Evolutionary conservation across 805 yeast genomes (phyloP), one percentile per base, ranked within the genome.

Genomic region (Maudiozyma barnettii): DNA sequence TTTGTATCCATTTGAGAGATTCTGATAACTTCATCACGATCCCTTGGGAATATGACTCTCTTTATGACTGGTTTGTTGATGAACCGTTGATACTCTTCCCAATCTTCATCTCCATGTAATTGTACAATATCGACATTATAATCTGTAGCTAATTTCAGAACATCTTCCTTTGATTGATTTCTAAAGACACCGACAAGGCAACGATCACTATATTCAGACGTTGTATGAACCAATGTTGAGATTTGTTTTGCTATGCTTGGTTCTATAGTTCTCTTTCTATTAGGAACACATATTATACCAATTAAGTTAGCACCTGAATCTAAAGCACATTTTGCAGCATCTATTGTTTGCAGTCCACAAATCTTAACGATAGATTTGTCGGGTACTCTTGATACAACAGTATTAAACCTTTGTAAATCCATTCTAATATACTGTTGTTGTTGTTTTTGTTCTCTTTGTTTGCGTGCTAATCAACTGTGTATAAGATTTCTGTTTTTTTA

Each of bases 201-300:
- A 0, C 93, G 93, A 0, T 89, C 86, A 39, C 4, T 59, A 47
- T n/a, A 62, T 58, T 57, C 50, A 26, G 55, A 30, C 16, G 38
- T 70, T 3, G 61, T 67, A 36, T 68, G 56, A 2, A 70, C 73
- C 23, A 69, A 40, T 3, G 47, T 44, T 2, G 78, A 68, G 8
- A 84, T 78, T 21, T 62, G 57, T 40, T 51, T 54, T 0, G 88
- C 90, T 2, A 61, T 62, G 0, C 54, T 67, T 1, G 60, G 57
- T 23, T 70, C 69, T 1, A 88, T 75, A 0, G 96, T 86, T 46
- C 99, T 75, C 36, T 76, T 75, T 48, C 95, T 69, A 20, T 76
- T 76, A 0, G 97, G 98, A 2, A 89, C 98, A 60, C 93, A 63
- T 26, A 93, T 93, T 54, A 86, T 78, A 1, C 99, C 99, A 2